Conservation (phyloP, 1,284 basidiomycete genomes). For the Ganoderma meredithae region DNA sequence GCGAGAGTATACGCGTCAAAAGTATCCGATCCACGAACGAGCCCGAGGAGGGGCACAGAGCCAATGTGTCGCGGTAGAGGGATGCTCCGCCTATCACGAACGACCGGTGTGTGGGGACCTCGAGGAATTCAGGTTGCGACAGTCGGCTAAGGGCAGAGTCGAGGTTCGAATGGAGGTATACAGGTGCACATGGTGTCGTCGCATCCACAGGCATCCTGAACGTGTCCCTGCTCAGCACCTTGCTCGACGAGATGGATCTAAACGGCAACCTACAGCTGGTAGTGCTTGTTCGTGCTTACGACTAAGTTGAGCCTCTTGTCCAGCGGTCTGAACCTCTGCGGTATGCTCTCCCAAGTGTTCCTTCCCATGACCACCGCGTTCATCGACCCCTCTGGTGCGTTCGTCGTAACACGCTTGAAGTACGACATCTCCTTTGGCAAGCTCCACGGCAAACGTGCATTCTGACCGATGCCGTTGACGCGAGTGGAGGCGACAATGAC, state of each 20-base stretch:
- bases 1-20: slow-evolving; percentile 84
- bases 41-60: slow-evolving; percentile 44
- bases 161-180: slow-evolving; percentile 31
- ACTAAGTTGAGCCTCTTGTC: slow-evolving; percentile 84
- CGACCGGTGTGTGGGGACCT: slow-evolving; percentile 49
- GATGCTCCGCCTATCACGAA: slow-evolving; percentile 95
- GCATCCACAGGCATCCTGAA: slow-evolving; percentile 31
- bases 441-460: slow-evolving; percentile 87
- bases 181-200: slow-evolving; percentile 24
- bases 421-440: slow-evolving; percentile 93
- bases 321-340: slow-evolving; percentile 87
- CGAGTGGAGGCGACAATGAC: slow-evolving; percentile 94
- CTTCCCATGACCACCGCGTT: slow-evolving; percentile 97
- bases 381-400: slow-evolving; percentile 57
- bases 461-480: slow-evolving; percentile 87
- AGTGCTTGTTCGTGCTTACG: slow-evolving; percentile 70
- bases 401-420: slow-evolving; percentile 83
- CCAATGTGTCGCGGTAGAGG: slow-evolving; percentile 79
- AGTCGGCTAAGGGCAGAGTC: slow-evolving; percentile 31
- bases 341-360: slow-evolving; percentile 98
- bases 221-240: slow-evolving; percentile 9
- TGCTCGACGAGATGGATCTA: not conserved
- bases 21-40: slow-evolving; percentile 80
- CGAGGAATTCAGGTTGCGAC: slow-evolving; percentile 27
- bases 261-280: slow-evolving; percentile 64